Conservation (phyloP, 176 grass and related monocot genomes). For the Carex parvula region DNA sequence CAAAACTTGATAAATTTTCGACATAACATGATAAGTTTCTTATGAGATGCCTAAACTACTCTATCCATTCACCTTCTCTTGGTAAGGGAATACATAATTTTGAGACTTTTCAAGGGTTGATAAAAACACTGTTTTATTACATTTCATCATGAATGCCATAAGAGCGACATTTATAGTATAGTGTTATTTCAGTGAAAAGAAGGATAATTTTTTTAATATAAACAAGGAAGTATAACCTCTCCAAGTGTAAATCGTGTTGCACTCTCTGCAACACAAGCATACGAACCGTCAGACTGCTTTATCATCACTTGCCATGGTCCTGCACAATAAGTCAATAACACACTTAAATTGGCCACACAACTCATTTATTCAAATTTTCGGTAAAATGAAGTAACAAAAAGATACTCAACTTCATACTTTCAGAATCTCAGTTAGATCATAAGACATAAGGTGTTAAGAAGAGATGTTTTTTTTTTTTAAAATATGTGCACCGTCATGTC, state of each 20-base stretch:
- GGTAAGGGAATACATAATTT: conserved; percentile 1
- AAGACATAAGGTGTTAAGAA: neutral
- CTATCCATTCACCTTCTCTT: neutral
- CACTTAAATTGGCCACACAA: neutral
- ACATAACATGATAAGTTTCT: neutral
- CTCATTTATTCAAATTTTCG: neutral
- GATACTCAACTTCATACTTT: neutral
- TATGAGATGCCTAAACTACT: neutral
- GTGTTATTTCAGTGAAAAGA: neutral
- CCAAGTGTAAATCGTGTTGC: conserved; percentile 81
- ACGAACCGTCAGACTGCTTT: conserved; percentile 82
- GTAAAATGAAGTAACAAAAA: neutral
- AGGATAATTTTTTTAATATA: neutral
- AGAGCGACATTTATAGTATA: neutral
- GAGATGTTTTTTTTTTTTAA: neutral
- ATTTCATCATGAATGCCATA: neutral
- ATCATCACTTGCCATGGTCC: conserved; percentile 98
- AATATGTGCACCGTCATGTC: neutral
- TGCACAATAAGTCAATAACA: conserved; percentile 35
- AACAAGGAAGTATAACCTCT: conserved; percentile 47
- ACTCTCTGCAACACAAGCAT: conserved; percentile 92
- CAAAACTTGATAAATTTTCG: neutral
- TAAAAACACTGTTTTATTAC: neutral
- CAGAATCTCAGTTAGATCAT: neutral
- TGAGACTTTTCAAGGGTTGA: neutral